Conservation (phyloP, 2,329 filamentous ascomycete genomes). For the Domatiomyces catenatus region DNA sequence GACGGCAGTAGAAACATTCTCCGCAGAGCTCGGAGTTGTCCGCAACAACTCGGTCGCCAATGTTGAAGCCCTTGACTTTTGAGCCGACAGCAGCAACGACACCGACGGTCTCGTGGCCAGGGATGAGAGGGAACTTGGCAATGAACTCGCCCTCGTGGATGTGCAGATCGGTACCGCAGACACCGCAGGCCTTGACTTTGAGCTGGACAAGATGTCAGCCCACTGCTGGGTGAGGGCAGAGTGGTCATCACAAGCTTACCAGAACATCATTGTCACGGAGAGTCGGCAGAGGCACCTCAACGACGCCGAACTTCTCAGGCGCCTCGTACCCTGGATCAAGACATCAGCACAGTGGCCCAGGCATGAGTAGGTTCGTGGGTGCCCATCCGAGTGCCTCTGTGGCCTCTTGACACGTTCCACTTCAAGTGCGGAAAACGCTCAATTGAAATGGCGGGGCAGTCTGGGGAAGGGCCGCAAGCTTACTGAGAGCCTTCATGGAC, state of each 20-base stretch:
- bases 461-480: conserved; percentile 10
- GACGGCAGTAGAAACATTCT: conserved; percentile 59
- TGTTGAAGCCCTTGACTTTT: conserved; percentile 18
- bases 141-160: conserved; percentile 53
- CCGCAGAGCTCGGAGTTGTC: conserved; percentile 46
- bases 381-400: background rate
- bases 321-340: conserved; percentile 36
- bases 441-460: background rate
- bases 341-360: background rate
- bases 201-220: conserved; percentile 27
- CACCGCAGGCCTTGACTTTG: conserved; percentile 53
- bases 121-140: conserved; percentile 48
- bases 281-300: conserved; percentile 46
- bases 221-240: conserved; percentile 4
- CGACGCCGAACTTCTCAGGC: conserved; percentile 45
- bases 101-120: conserved; percentile 53
- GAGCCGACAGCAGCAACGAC: conserved; percentile 15
- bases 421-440: background rate
- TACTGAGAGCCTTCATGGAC: conserved; percentile 49
- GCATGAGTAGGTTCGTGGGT: background rate
- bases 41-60: conserved; percentile 49
- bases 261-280: conserved; percentile 46
- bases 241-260: conserved; percentile 20
- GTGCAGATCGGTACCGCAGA: conserved; percentile 41
- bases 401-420: background rate